A percentile compares a stretch with the other conserved stretches of the same genome.
These are phyloP conservation scores for Proteromonas lacertae DNA, from an alignment of 352 stramenopile genomes.

Conservation along the genomic window DNA sequence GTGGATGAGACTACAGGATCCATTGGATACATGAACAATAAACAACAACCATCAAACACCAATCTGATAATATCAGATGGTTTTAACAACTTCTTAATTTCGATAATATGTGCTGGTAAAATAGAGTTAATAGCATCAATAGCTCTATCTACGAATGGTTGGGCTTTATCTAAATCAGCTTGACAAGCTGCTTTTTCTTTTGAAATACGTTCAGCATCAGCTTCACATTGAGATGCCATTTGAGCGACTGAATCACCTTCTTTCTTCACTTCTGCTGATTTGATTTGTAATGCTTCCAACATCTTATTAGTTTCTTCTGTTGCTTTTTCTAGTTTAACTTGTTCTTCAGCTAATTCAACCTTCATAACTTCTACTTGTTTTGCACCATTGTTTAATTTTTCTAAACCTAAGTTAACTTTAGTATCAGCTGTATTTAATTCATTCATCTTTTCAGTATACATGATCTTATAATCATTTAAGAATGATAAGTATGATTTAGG, in stretches of 20 bases:
- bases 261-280: slow-evolving; percentile 45
- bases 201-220: slow-evolving; percentile 27
- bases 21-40: slow-evolving; percentile 43
- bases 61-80: slow-evolving; percentile 53
- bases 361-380: slow-evolving; percentile 57
- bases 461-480: slow-evolving; percentile 24
- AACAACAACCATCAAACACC: slow-evolving; percentile 49
- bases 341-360: slow-evolving; percentile 27
- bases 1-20: slow-evolving; percentile 28
- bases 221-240: slow-evolving; percentile 39
- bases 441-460: slow-evolving; percentile 35
- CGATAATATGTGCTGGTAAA: slow-evolving; percentile 45
- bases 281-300: slow-evolving; percentile 53
- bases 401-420: slow-evolving; percentile 34
- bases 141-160: slow-evolving; percentile 43
- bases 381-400: slow-evolving; percentile 38
- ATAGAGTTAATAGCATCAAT: slow-evolving; percentile 38
- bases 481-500: slow-evolving; percentile 45
- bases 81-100: slow-evolving; percentile 54
- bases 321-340: slow-evolving; percentile 35
- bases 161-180: slow-evolving; percentile 39
- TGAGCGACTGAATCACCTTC: slow-evolving; percentile 40
- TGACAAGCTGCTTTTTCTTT: slow-evolving; percentile 40
- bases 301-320: slow-evolving; percentile 35
- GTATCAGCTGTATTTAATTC: slow-evolving; percentile 34